A percentile compares a stretch with the other conserved stretches of the same genome.
Conservation (phyloP, 2,329 filamentous ascomycete species). For the Sclerotinia minor region DNA sequence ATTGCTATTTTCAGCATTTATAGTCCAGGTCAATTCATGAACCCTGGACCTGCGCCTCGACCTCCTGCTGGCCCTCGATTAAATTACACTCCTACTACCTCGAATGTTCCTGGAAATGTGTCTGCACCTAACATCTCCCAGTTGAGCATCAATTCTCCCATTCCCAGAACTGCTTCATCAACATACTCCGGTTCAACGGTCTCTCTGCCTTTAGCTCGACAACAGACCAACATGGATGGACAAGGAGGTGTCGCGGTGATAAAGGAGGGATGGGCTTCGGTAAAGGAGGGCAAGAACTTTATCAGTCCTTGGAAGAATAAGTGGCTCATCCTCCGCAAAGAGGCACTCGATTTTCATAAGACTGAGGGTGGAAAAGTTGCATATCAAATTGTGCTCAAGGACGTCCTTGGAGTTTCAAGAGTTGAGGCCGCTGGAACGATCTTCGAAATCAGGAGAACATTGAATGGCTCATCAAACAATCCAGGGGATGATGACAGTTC, state of each 20-base stretch:
- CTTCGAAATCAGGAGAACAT: slow-evolving; percentile 84
- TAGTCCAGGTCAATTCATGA: slow-evolving; percentile 78
- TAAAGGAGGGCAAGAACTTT: slow-evolving; percentile 88
- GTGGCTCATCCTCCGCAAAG: slow-evolving; percentile 88
- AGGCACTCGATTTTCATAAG: slow-evolving; percentile 93
- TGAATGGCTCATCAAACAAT: slow-evolving; percentile 67
- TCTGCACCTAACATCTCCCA: slow-evolving; percentile 73
- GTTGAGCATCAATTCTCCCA: slow-evolving; percentile 54
- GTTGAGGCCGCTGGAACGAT: slow-evolving; percentile 90
- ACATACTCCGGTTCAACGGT: slow-evolving; percentile 72
- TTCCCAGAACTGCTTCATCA: slow-evolving; percentile 64
- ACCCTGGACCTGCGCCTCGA: slow-evolving; percentile 89
- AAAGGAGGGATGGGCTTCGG: slow-evolving; percentile 79
- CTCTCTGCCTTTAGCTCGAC: slow-evolving; percentile 66
- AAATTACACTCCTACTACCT: slow-evolving; percentile 71
- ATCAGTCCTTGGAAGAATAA: slow-evolving; percentile 87
- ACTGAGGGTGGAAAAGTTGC: slow-evolving; percentile 82
- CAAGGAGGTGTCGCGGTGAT: slow-evolving; percentile 70
- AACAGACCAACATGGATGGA: slow-evolving; percentile 56
- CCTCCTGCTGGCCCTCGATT: slow-evolving; percentile 83
- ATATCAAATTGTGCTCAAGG: slow-evolving; percentile 80
- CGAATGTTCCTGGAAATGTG: slow-evolving; percentile 74
- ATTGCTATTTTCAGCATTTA: slow-evolving; percentile 50
- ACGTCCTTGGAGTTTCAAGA: slow-evolving; percentile 85
- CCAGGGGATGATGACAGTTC: slow-evolving; percentile 73